Evolutionary conservation across 2,329 filamentous ascomycete genomes (phyloP).

Genomic region (Corinectria fuckeliana): DNA sequence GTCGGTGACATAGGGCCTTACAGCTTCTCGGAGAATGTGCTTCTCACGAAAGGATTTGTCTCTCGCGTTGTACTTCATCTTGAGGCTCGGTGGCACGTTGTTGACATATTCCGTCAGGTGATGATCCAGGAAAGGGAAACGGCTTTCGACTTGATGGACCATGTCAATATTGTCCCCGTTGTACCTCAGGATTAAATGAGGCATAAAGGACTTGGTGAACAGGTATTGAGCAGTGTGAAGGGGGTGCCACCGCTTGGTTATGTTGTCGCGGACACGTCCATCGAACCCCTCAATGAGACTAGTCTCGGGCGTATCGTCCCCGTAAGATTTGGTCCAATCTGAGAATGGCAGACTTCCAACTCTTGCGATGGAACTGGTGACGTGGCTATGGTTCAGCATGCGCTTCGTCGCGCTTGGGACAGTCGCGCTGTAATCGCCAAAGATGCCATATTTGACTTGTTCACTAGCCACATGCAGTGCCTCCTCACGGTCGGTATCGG

Average conservation of each 20-base stretch:
- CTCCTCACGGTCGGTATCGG: slow-evolving; percentile 27
- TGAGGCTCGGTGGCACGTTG: not conserved
- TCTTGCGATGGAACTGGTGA: slow-evolving; percentile 1
- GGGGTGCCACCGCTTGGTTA: slow-evolving; percentile 38
- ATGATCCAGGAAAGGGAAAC: slow-evolving; percentile 45
- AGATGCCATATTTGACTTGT: not conserved
- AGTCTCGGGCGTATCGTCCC: not conserved
- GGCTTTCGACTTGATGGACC: slow-evolving; percentile 45
- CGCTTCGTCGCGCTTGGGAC: not conserved
- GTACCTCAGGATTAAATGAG: slow-evolving; percentile 34
- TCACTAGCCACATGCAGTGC: not conserved
- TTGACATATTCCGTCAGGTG: slow-evolving; percentile 19
- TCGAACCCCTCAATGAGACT: slow-evolving; percentile 13
- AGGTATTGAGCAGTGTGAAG: slow-evolving; percentile 39
- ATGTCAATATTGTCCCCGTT: slow-evolving; percentile 46
- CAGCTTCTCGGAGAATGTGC: slow-evolving; percentile 58
- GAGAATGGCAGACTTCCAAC: not conserved
- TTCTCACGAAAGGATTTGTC: slow-evolving; percentile 50
- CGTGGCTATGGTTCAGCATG: slow-evolving; percentile 1
- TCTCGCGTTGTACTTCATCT: slow-evolving; percentile 11
- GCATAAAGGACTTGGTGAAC: slow-evolving; percentile 32
- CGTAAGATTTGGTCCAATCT: slow-evolving; percentile 4
- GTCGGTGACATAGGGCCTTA: slow-evolving; percentile 56
- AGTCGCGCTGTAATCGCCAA: not conserved
- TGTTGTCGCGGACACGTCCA: slow-evolving; percentile 29